Evolutionary conservation across 176 grass and related monocot species (phyloP).

Genomic region (Oropetium thomaeum): DNA sequence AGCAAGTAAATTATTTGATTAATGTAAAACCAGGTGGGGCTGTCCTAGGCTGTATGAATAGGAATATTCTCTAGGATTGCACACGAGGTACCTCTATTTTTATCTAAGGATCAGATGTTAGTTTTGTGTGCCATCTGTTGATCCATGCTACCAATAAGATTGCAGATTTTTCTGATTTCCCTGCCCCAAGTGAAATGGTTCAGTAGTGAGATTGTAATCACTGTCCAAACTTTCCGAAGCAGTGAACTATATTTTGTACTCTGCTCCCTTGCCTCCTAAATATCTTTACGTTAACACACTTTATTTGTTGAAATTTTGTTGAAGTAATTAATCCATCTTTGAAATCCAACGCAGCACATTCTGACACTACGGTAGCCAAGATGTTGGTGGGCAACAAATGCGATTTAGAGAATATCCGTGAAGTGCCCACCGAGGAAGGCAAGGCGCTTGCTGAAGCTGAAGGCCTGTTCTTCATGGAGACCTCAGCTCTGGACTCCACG

Average conservation of each 20-base stretch:
- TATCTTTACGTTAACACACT: background rate
- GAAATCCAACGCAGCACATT: conserved; percentile 61
- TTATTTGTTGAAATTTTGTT: background rate
- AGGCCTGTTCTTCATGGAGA: conserved; percentile 93
- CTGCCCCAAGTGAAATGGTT: background rate
- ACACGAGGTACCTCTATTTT: background rate
- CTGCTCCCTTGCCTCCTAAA: background rate
- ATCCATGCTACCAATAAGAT: conserved; percentile 12
- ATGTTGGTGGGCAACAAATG: conserved; percentile 95
- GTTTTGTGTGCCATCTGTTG: background rate
- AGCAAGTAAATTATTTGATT: background rate
- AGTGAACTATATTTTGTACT: background rate
- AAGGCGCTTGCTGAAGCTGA: conserved; percentile 73
- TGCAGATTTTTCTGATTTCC: background rate
- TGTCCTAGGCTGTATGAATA: too few species aligned
- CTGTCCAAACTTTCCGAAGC: background rate
- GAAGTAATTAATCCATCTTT: background rate
- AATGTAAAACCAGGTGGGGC: background rate
- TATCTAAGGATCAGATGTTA: background rate
- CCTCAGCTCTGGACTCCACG: conserved; percentile 72
- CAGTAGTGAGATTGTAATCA: background rate
- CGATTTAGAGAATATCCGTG: conserved; percentile 68
- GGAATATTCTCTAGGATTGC: background rate
- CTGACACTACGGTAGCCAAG: conserved; percentile 72
- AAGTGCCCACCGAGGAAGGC: conserved; percentile 65